Percentiles rank a stretch among this genome's conserved stretches.
Conservation (phyloP, 2,329 filamentous ascomycete genomes). For the Epichloe sibirici region DNA sequence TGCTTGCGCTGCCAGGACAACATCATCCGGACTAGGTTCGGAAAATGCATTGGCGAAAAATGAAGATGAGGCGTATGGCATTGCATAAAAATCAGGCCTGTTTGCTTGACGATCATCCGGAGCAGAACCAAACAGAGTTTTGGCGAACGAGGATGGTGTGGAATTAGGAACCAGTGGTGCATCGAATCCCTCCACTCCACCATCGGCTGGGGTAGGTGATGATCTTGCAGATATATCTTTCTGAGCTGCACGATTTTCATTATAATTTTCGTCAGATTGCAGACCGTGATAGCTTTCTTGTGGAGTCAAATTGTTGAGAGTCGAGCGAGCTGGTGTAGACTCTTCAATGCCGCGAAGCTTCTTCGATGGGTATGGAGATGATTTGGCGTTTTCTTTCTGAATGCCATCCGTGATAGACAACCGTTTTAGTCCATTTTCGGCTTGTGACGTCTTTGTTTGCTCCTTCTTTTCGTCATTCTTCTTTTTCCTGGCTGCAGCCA, state of each 20-base stretch:
- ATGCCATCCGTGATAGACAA: constrained; percentile 19
- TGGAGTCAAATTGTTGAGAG: neutral
- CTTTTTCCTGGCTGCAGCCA: constrained; percentile 77
- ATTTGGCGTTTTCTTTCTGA: constrained; percentile 17
- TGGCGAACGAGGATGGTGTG: constrained; percentile 44
- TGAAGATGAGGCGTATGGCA: constrained; percentile 39
- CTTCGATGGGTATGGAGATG: constrained; percentile 11
- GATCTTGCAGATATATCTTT: neutral
- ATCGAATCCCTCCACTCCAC: neutral
- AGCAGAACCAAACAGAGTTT: constrained; percentile 36
- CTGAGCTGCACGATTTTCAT: too few species aligned
- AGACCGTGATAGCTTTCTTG: neutral
- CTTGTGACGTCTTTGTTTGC: constrained; percentile 13
- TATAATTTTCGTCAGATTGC: neutral
- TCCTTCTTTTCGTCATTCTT: constrained; percentile 55
- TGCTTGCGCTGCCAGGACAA: constrained; percentile 76
- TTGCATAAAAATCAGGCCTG: constrained; percentile 23
- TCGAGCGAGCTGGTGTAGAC: neutral
- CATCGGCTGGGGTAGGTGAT: neutral
- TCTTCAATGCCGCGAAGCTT: constrained; percentile 9
- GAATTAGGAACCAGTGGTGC: constrained; percentile 11
- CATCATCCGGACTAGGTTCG: constrained; percentile 82
- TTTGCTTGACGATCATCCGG: constrained; percentile 15
- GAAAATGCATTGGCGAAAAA: constrained; percentile 55
- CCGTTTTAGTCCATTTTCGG: constrained; percentile 17